These are phyloP conservation scores for Ustilago sp. DNA, from an alignment of 1,284 basidiomycete species.

Conservation along the genomic window DNA sequence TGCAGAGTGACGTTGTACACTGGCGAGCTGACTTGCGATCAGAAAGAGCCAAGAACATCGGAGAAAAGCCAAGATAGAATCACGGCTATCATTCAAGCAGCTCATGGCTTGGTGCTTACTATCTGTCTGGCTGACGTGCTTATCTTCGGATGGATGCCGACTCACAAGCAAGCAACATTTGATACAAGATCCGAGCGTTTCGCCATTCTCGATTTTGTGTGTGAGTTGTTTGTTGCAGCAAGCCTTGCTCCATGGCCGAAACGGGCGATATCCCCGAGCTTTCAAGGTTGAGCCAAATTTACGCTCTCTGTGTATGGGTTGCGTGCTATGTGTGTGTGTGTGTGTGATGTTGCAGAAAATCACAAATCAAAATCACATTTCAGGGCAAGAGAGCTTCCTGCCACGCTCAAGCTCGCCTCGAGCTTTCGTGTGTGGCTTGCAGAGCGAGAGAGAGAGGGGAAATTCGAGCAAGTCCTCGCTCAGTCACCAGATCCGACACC, in stretches of 20 bases:
- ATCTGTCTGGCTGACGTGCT: neutral
- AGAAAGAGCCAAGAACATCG: neutral
- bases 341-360: slow-evolving; percentile 2
- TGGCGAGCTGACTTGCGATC: neutral
- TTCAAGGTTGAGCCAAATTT: neutral
- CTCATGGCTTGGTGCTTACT: slow-evolving; percentile 6
- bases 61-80: neutral
- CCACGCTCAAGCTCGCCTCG: slow-evolving; percentile 9
- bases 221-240: neutral
- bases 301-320: neutral
- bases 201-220: neutral
- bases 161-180: too few species aligned
- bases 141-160: slow-evolving; percentile 3
- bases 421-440: slow-evolving; percentile 15
- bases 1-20: neutral
- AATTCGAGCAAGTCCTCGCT: slow-evolving; percentile 3
- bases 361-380: neutral
- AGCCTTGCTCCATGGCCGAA: neutral
- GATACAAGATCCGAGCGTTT: neutral
- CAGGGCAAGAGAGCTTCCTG: slow-evolving; percentile 1
- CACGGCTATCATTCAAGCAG: slow-evolving; percentile 3
- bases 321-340: neutral
- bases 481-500: neutral
- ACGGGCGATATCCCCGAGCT: neutral
- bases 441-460: slow-evolving; percentile 7